Conservation (phyloP, 2,329 filamentous ascomycete species). For the Cryphonectria naterciae region DNA sequence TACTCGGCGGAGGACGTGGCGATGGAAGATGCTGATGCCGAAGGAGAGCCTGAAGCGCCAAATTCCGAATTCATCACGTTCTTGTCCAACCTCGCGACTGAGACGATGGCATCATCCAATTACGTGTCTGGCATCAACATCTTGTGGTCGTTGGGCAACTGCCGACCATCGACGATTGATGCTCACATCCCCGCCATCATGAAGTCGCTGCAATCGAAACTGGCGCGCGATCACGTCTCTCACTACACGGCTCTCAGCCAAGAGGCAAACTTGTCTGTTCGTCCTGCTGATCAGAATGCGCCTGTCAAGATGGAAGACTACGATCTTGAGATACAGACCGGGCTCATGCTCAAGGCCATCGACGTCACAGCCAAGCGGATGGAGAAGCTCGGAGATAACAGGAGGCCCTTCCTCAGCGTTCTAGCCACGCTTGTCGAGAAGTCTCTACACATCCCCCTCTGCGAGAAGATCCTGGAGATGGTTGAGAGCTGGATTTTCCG, state of each 20-base stretch:
- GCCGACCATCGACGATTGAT: constrained; percentile 86
- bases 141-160: constrained; percentile 86
- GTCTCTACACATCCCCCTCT: constrained; percentile 83
- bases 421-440: constrained; percentile 94
- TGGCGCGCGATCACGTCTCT: constrained; percentile 90
- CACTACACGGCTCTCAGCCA: constrained; percentile 66
- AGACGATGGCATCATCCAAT: constrained; percentile 79
- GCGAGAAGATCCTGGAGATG: constrained; percentile 90
- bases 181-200: constrained; percentile 85
- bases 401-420: constrained; percentile 92
- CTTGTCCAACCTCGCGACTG: constrained; percentile 82
- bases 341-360: constrained; percentile 91
- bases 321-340: constrained; percentile 86
- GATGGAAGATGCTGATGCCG: constrained; percentile 78
- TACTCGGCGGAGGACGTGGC: constrained; percentile 61
- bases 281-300: constrained; percentile 58
- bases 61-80: constrained; percentile 87
- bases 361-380: constrained; percentile 91
- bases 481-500: constrained; percentile 97
- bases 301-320: constrained; percentile 69
- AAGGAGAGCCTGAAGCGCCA: constrained; percentile 79
- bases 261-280: constrained; percentile 47
- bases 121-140: constrained; percentile 91
- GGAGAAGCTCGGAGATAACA: constrained; percentile 87
- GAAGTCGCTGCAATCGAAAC: constrained; percentile 89